Conservation (phyloP, 768 basidiomycete genomes). For the Melanogaster broomeanus region DNA sequence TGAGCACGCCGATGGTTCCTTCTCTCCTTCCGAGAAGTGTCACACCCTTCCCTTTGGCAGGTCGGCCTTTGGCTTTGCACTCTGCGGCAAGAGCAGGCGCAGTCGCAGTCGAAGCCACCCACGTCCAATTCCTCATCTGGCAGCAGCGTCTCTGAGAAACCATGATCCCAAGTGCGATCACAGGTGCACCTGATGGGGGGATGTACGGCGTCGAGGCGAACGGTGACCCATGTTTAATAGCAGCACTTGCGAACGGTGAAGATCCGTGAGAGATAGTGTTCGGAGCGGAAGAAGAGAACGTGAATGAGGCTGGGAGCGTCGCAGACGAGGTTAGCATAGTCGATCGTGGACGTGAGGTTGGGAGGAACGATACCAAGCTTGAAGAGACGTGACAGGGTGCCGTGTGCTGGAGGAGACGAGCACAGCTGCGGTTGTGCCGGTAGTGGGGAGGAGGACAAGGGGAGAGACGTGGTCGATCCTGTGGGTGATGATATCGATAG, state of each 20-base stretch:
- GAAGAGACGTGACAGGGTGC: conserved; percentile 49
- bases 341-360: conserved; percentile 21
- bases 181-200: conserved; percentile 71
- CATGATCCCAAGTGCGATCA: conserved; percentile 68
- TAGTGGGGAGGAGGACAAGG: conserved; percentile 3
- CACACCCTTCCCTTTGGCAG: conserved; percentile 43
- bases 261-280: conserved; percentile 14
- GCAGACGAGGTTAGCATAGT: background rate
- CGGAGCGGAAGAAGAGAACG: conserved; percentile 14
- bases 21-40: conserved; percentile 57
- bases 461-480: conserved; percentile 16
- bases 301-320: conserved; percentile 7
- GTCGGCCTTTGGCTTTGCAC: conserved; percentile 12
- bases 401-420: conserved; percentile 24
- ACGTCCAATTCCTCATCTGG: conserved; percentile 41
- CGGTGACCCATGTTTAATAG: conserved; percentile 49
- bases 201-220: conserved; percentile 48
- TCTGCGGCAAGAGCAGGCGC: conserved; percentile 43
- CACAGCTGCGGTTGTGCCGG: background rate
- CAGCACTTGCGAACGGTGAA: conserved; percentile 10
- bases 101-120: conserved; percentile 46
- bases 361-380: conserved; percentile 51
- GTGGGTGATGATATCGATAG: conserved; percentile 22
- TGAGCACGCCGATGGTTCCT: conserved; percentile 54
- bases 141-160: conserved; percentile 52